Evolutionary conservation across 2,329 filamentous ascomycete species (phyloP), one percentile per base, ranked within the genome.

Genomic region (Calonectria hawksworthii): DNA sequence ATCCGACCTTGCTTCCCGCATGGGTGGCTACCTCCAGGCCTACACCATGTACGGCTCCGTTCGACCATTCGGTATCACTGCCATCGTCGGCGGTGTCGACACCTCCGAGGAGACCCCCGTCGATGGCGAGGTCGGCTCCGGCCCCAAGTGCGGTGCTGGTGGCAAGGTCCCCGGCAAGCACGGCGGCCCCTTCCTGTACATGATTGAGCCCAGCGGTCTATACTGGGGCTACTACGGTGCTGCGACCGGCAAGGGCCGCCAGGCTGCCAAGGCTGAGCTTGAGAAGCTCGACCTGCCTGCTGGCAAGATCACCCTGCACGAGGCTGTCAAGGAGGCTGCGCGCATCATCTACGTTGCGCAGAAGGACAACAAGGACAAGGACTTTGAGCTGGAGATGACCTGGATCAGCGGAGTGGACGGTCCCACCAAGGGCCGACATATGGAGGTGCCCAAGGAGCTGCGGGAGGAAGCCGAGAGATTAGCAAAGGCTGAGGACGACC

Each of bases 171-270:
- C 85, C 34, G 92, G 92, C 82, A 93, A 92, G 82, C 93, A 96
- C 84, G 97, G 97, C 80, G 97, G 96, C 1, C 97, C 97, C 28
- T 96, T 93, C 77, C 92, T 99, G 76, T 99, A 98, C 91, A 99
- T 99, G 97, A 96, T 99, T 81, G 97, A 99, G 89, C 97, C 97
- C 52, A 98, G 96, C 83, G 97, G 97, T 71, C 88, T 96, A 80
- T 99, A 98, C 90, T 99, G 97, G 97, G 97, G 97, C 74, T 99
- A 99, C 90, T 98, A 98, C 86, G 97, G 97, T 81, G 97, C 97
- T 50, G 97, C 97, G 65, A 98, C 97, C 18, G 97, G 97, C 83
- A 99, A 99, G 88, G 97, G 97, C 77, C 92, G 97, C 81, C 97
- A 99, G 88, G 94, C 96, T 68, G 97, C 97, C 83, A 99, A 99